Base-by-base conservation (phyloP, 2,329 filamentous ascomycete species). In the Nothophoma quercina region DNA sequence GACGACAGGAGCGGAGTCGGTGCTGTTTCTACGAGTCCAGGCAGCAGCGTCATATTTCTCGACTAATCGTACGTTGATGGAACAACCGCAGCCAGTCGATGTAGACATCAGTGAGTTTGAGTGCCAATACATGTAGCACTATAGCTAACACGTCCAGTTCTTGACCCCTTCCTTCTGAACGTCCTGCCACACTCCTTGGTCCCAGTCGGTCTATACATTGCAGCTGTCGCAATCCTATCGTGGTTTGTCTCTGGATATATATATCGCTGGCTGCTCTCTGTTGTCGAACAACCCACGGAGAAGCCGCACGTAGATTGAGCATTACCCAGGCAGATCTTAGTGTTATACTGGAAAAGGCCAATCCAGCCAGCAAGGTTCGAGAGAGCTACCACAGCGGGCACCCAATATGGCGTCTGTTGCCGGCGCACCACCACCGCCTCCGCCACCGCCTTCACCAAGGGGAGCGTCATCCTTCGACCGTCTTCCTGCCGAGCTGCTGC, bases 11-110 rank as follows among this genome's bases (percentile, higher is more conserved):
- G 41, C 67, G 2, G 67, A 77, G 19, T 88, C 88, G 1, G 67
- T 85, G 23, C 79, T 95, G 7, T 85, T 96, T 49, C 83, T 98
- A 2, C 88, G 85, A 57, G 79, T 98, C 44, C 81, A 83, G 58
- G 85, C 92, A 12, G 85, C 88, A 16, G 92, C 95, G 38, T 91
- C 96, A 65, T 99, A 93, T 78, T 96, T 90, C 74, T 89, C 90
- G 9, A 81, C 85, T 52, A 83, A 96, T 69, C 75, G 79, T 56
- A 82, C 82, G 1, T 82, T 96, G 65, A 98, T 98, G 93, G 75
- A 79, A 40, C 67, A 81, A 56, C 88, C 90, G 12, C 87, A 88
- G 2, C 84, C 86, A 0, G 91, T 98, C 4, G 78, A 86, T 45
- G 88, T 88, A 43, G 93, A 99, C 65, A 76, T 88, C 50, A 87